Conservation (phyloP, 352 stramenopile species). For the Peronosclerospora sorghi region DNA sequence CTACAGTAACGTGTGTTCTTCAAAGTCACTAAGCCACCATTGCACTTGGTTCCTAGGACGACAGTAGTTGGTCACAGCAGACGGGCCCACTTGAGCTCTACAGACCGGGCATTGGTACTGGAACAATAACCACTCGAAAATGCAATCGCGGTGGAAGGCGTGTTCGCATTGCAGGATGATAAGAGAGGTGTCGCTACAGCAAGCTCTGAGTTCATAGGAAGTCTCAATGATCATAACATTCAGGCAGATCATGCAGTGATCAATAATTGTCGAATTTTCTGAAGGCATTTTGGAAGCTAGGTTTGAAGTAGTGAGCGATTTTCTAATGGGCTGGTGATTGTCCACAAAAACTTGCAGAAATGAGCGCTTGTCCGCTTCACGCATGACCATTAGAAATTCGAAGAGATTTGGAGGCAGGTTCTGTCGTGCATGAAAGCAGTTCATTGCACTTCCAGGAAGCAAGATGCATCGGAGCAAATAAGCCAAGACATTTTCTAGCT, state of each 20-base stretch:
- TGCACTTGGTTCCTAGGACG: conserved; percentile 40
- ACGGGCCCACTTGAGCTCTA: conserved; percentile 34
- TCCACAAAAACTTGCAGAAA: conserved; percentile 64
- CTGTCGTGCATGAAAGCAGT: no score
- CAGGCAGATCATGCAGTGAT: conserved; percentile 40
- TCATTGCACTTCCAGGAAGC: conserved; percentile 57
- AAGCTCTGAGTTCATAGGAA: conserved; percentile 13
- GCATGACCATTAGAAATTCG: conserved; percentile 50
- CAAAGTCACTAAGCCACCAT: conserved; percentile 65
- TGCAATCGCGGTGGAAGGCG: conserved; percentile 57
- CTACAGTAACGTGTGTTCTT: no score
- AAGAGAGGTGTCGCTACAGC: conserved; percentile 3
- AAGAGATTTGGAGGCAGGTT: conserved; percentile 42
- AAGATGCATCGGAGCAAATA: conserved; percentile 56
- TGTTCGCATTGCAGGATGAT: conserved; percentile 52
- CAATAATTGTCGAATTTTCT: conserved; percentile 2
- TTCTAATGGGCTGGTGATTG: conserved; percentile 37
- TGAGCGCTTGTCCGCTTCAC: conserved; percentile 43
- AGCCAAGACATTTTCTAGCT: no score
- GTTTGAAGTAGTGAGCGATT: conserved; percentile 14
- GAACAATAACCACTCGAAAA: no score
- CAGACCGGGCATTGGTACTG: no score
- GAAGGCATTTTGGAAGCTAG: conserved; percentile 3
- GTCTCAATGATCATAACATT: no score
- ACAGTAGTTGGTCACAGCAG: conserved; percentile 52